Base-by-base conservation (phyloP, 2,329 filamentous ascomycete genomes). In the Clarireedia monteithiana region DNA sequence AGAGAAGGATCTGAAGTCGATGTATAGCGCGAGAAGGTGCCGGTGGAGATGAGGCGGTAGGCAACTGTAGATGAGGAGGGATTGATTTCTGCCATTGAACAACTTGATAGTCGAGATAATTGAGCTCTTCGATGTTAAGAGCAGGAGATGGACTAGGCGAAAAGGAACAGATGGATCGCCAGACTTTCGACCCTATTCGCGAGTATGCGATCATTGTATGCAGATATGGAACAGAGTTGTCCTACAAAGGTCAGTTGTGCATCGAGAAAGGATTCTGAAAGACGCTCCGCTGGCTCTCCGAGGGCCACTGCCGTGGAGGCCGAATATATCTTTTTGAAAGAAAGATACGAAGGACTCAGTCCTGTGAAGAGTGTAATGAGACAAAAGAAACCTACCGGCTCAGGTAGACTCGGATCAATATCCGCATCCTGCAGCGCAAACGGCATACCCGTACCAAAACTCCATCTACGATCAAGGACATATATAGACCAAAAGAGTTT, bases 401-500 rank as follows among this genome's bases (percentile, higher is more conserved):
- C 84, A 2, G 89, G 89, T 23, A 96, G 73, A 51, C 81, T 80
- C 0, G 85, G 82, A 65, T 96, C 91, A 58, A 96, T 89, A 67
- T 95, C 90, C 15, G 88, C 81, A 66, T 96, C 91, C 62, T 92
- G 86, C 38, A 95, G 76, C 2, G 88, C 85, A 72, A 90, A 95
- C 0, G 91, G 91, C 69, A 96, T 79, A 0, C 91, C 91, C 0
- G 89, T 91, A n/a, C 86, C 88, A 63, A 96, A 89, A 60, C 87
- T 90, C 90, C 90, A 96, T 50, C 91, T 79, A 40, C 90, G 79
- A 68, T 96, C 91, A 40, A 96, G 75, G 4, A 91, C 85, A 66
- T 94, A 95, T 17, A 91, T 84, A 1, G 86, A 84, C 91, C 89
- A 96, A 70, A 95, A 95, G 14, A 89, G 81, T 50, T 85, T 82